Evolutionary conservation across 2,329 filamentous ascomycete species (phyloP).

Genomic region (Pyricularia sp.): DNA sequence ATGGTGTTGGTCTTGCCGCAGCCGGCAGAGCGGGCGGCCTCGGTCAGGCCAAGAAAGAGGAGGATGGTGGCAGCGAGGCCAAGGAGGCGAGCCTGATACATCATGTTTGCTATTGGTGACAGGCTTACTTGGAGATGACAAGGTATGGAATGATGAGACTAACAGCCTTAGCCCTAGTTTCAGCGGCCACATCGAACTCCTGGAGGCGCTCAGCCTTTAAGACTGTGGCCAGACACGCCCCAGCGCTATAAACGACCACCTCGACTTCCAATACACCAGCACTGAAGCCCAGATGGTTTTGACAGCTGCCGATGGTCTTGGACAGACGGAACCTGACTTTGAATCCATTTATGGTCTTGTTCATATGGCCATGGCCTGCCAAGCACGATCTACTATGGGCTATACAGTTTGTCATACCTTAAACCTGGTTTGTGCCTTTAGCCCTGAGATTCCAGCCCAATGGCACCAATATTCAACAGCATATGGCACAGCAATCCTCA

Average conservation of each 20-base stretch:
- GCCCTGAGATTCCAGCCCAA: neutral
- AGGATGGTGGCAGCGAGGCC: constrained; percentile 2
- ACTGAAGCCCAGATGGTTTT: neutral
- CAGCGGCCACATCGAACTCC: neutral
- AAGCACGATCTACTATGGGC: neutral
- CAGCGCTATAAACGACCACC: neutral
- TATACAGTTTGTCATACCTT: neutral
- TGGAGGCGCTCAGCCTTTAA: neutral
- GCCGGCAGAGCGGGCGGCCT: constrained; percentile 13
- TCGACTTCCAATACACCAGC: neutral
- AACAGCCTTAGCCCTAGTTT: neutral
- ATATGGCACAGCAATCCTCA: neutral
- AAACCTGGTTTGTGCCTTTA: neutral
- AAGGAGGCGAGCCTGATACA: neutral
- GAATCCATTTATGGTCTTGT: neutral
- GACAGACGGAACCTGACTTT: neutral
- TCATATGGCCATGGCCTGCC: neutral
- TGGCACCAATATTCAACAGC: neutral
- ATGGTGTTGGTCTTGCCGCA: constrained; percentile 20
- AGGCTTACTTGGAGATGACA: neutral
- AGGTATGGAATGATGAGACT: neutral
- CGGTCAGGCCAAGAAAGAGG: constrained; percentile 4
- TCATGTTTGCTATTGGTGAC: neutral
- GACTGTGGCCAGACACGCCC: neutral
- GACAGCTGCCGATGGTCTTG: neutral